Percentiles rank a stretch among this genome's conserved stretches.
phyloP scores from a whole-genome alignment of 345 rosid genomes.

The Populus davidiana region DNA sequence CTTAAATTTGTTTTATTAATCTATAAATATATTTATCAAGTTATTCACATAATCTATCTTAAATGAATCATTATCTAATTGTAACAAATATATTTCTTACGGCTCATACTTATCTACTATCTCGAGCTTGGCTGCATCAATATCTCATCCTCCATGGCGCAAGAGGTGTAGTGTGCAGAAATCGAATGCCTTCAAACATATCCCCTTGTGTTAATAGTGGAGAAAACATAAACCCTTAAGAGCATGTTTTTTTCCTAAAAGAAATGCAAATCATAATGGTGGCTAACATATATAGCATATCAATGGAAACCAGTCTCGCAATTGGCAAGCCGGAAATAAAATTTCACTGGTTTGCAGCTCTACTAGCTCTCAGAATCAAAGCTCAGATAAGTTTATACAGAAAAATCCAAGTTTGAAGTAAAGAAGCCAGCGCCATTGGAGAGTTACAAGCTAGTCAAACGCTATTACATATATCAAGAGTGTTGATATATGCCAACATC shows the following conservation, averaged over 20 bases:
- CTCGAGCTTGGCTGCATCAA: too few species aligned
- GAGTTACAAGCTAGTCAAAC: not conserved
- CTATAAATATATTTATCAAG: rapidly evolving
- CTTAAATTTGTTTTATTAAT: too few species aligned
- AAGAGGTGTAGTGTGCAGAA: too few species aligned
- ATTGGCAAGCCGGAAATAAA: not conserved
- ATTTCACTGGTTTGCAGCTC: not conserved
- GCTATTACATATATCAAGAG: not conserved
- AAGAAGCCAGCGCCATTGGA: not conserved
- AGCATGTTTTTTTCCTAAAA: too few species aligned
- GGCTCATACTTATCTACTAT: rapidly evolving
- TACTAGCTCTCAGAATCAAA: not conserved
- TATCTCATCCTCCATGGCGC: too few species aligned
- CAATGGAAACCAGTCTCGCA: not conserved
- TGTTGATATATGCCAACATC: not conserved
- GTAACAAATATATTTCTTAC: too few species aligned
- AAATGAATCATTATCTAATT: rapidly evolving
- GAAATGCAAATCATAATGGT: not conserved
- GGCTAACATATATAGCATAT: not conserved
- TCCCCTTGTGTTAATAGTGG: too few species aligned
- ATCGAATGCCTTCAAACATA: too few species aligned
- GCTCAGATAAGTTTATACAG: not conserved
- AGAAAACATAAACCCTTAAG: too few species aligned
- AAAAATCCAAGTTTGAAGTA: not conserved
- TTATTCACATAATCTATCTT: too few species aligned